Percentiles rank a stretch among this genome's conserved stretches.
Conservation (phyloP, 495 filamentous ascomycete species). For the Penicillium herquei region DNA sequence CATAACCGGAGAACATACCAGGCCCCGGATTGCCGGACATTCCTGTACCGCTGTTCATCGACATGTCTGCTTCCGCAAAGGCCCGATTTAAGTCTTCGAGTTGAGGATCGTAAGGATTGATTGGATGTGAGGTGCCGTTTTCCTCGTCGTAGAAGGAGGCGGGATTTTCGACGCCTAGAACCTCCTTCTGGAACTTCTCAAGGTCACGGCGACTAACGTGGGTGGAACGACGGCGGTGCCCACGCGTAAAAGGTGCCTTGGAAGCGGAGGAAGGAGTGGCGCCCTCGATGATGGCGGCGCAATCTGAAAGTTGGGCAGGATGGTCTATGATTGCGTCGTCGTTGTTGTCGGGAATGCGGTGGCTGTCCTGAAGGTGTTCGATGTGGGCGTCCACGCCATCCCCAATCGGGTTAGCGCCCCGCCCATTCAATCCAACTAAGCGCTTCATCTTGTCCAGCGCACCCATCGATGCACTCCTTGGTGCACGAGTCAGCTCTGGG, state of each 20-base stretch:
- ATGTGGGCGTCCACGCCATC: constrained; percentile 7
- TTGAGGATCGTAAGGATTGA: constrained; percentile 34
- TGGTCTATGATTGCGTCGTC: constrained; percentile 9
- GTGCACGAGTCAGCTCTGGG: background rate
- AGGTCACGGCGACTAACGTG: constrained; percentile 46
- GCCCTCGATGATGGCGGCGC: constrained; percentile 40
- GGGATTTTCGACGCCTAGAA: constrained; percentile 38
- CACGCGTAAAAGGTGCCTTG: constrained; percentile 43
- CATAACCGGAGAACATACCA: constrained; percentile 34
- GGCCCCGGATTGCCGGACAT: constrained; percentile 31
- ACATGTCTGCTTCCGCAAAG: constrained; percentile 35
- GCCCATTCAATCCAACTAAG: constrained; percentile 18
- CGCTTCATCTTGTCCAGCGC: constrained; percentile 21
- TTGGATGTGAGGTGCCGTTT: constrained; percentile 19
- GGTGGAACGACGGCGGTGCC: constrained; percentile 48
- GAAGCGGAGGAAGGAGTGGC: constrained; percentile 31
- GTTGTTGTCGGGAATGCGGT: constrained; percentile 4
- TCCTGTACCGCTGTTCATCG: constrained; percentile 34
- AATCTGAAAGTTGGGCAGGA: constrained; percentile 6
- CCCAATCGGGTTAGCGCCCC: constrained; percentile 19
- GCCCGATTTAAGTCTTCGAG: constrained; percentile 38
- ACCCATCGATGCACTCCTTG: constrained; percentile 11
- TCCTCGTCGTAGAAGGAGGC: constrained; percentile 35
- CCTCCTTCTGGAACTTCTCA: constrained; percentile 44
- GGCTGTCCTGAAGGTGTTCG: constrained; percentile 8